phyloP scores from a whole-genome alignment of 352 stramenopile species.

The Phytopythium aichiense region DNA sequence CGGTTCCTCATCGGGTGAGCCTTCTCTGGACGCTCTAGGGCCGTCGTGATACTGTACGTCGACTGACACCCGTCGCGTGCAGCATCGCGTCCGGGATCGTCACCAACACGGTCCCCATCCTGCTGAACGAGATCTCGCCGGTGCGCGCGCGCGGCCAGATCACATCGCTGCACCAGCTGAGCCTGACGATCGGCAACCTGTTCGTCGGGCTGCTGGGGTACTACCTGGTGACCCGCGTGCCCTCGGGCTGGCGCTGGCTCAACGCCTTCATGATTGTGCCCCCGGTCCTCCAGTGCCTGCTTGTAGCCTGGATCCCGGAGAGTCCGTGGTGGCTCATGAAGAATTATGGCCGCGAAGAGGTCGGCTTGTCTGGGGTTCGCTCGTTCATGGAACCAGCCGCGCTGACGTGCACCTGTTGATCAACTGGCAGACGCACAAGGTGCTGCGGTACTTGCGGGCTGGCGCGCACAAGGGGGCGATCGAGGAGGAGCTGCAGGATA shows the following conservation, averaged over 20 bases:
- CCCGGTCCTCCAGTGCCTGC: slow-evolving; percentile 52
- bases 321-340: slow-evolving; percentile 90
- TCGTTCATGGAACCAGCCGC: not conserved
- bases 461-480: slow-evolving; percentile 27
- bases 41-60: no score
- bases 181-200: slow-evolving; percentile 87
- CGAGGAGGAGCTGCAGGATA: slow-evolving; percentile 59
- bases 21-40: not conserved
- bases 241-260: slow-evolving; percentile 81
- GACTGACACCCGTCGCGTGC: not conserved
- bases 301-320: slow-evolving; percentile 67
- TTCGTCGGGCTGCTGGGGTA: slow-evolving; percentile 69
- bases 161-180: slow-evolving; percentile 85
- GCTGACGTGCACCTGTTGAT: not conserved
- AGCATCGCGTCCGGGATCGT: slow-evolving; percentile 67
- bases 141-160: slow-evolving; percentile 59
- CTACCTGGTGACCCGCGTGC: slow-evolving; percentile 70
- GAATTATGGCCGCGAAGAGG: slow-evolving; percentile 43
- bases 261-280: slow-evolving; percentile 71
- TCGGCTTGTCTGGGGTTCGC: not conserved
- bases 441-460: slow-evolving; percentile 40
- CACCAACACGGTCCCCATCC: slow-evolving; percentile 78
- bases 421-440: slow-evolving; percentile 14
- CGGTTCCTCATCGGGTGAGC: slow-evolving; percentile 49
- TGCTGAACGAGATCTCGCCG: slow-evolving; percentile 83